Evolutionary conservation across 768 basidiomycete genomes (phyloP), one percentile per base, ranked within the genome.

Genomic region (Lepiota subincarnata): DNA sequence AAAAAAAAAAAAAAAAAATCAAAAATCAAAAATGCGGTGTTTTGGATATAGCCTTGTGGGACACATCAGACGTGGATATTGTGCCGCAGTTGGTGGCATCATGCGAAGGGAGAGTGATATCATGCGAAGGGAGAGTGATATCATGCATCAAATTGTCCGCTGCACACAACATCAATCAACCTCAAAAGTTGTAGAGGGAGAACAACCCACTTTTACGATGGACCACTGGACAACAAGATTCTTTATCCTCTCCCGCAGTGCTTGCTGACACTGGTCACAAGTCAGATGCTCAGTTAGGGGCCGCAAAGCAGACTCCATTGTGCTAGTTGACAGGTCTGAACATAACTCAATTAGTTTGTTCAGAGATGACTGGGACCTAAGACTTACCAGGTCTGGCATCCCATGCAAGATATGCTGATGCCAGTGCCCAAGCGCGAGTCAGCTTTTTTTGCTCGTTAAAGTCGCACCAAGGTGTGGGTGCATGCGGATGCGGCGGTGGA

Each of bases 371-470:
- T 44, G 10, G 16, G 39, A 14, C 22, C 3, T 44, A 24, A 16
- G 14, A 66, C 77, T 55, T 62, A 89, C 87, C 89, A 59, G 88
- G 86, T 52, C 87, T 74, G 34, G 86, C 86, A 67, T 90, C 89
- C 89, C 89, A 91, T 8, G 86, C 86, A 6, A 92, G 78, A 68
- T 90, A 90, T 10, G 89, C 89, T 1, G 85, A 82, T 19, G 89
- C 89, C 28, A 92, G 69, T 12, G 89, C 87, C 89, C 89, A 92
- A 4, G 89, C 89, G 41, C 89, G 71, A 10, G 86, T 86, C 35
- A 92, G 62, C 62, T 81, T 87, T 70, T 89, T 90, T 70, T 91
- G 89, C 62, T 89, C 84, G 0, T 76, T 67, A 61, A 86, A 84
- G 65, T 89, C 87, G 59, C 89, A 92, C 18, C 66, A 64, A 4